Base-by-base conservation (phyloP, 805 yeast genomes). In the Zygosaccharomyces bisporus region DNA sequence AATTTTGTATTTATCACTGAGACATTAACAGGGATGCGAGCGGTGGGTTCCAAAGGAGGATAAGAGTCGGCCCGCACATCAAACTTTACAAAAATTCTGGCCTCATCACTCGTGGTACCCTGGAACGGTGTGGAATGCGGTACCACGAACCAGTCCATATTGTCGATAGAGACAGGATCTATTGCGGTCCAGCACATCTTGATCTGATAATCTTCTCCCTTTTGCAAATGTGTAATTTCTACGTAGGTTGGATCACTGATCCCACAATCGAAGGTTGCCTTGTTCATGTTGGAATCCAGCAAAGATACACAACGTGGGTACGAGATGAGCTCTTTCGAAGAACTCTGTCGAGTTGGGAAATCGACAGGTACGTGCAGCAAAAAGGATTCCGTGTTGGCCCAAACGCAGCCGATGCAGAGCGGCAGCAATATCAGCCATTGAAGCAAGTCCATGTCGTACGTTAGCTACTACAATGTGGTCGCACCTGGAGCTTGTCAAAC, bases 161-260 rank as follows among this genome's bases (percentile, higher is more conserved):
- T 29, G 1, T 31, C 33, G n/a, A 61, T 43, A 3, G 51, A 43
- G 8, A 60, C 50, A 6, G 66, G 65, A 39, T 58, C 50, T 10
- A 57, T 42, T 1, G 65, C 66, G 5, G 61, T 55, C 67, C 67
- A 63, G 37, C 64, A 61, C 6, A 60, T 34, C 43, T 60, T 61
- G 12, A 58, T 48, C 38, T 47, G 51, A 37, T 58, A 59, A 12
- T 47, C 41, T 13, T 54, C 57, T 13, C 47, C 53, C 14, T 35
- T 25, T 14, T 46, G 45, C 13, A 56, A 31, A 18, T 42, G 47
- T 16, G 38, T 32, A 17, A 59, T 16, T 43, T 56, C 58, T 4
- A 57, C 27, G 32, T 36, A 46, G 4, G 39, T 36, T 4, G 45
- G 12, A 21, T 34, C 24, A 19, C 24, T n/a, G 45, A 41, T 12